These are phyloP conservation scores for Poronia punctata DNA, from an alignment of 495 filamentous ascomycete species.

Conservation along the genomic window DNA sequence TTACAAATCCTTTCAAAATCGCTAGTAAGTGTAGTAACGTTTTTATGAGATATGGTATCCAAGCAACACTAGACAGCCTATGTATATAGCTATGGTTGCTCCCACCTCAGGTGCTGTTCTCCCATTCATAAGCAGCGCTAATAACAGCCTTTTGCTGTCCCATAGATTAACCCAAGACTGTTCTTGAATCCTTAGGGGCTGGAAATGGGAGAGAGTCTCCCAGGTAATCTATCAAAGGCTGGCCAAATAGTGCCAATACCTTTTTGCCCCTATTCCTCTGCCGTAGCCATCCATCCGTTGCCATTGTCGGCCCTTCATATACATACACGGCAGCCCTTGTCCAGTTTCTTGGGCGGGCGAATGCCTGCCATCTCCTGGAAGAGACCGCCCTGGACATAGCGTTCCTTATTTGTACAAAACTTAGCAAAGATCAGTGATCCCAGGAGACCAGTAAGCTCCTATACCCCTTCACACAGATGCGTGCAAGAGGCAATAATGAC, in stretches of 20 bases:
- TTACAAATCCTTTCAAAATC: too few species aligned
- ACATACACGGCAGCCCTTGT: constrained; percentile 19
- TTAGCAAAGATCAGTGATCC: constrained; percentile 4
- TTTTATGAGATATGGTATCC: too few species aligned
- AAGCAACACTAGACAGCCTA: too few species aligned
- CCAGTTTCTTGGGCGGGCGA: constrained; percentile 15
- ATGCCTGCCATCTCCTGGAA: constrained; percentile 2
- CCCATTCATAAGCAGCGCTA: constrained; percentile 17
- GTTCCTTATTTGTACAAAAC: constrained; percentile 12
- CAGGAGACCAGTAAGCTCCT: too few species aligned
- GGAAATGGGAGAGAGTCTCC: constrained; percentile 18
- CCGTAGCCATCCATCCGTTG: constrained; percentile 17
- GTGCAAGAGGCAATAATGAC: constrained; percentile 11
- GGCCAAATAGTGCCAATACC: constrained; percentile 17
- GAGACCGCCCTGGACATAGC: constrained; percentile 1
- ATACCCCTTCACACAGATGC: background rate
- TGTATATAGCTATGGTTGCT: too few species aligned
- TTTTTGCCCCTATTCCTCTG: constrained; percentile 18
- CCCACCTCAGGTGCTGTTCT: constrained; percentile 16
- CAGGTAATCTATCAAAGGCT: constrained; percentile 32
- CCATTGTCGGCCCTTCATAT: constrained; percentile 25
- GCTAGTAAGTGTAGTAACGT: too few species aligned
- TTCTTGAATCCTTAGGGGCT: constrained; percentile 18
- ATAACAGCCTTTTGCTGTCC: constrained; percentile 17
- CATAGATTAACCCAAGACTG: constrained; percentile 24